phyloP scores from a whole-genome alignment of 495 filamentous ascomycete species.

The Penicillium steckii region DNA sequence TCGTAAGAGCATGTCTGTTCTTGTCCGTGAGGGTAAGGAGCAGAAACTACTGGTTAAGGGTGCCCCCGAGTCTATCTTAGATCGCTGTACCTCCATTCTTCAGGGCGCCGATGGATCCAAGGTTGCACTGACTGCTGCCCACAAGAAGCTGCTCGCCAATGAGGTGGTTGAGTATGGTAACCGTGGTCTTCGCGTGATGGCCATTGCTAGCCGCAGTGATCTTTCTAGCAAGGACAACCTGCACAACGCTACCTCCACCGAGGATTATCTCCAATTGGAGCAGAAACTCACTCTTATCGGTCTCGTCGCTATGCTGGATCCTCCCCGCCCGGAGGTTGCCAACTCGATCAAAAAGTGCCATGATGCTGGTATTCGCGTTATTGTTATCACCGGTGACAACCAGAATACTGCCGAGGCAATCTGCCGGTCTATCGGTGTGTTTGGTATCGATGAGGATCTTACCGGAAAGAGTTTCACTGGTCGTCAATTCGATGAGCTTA shows the following conservation, averaged over 20 bases:
- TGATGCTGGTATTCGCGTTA: conserved; percentile 90
- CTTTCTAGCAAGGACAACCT: conserved; percentile 67
- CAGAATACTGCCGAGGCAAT: conserved; percentile 97
- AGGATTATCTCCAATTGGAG: conserved; percentile 83
- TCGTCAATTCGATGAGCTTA: conserved; percentile 87
- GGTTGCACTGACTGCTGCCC: conserved; percentile 64
- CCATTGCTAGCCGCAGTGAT: conserved; percentile 77
- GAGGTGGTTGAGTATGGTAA: conserved; percentile 90
- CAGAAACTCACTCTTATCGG: conserved; percentile 92
- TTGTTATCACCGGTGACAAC: conserved; percentile 98
- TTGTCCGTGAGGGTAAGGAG: conserved; percentile 64
- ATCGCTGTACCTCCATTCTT: conserved; percentile 79
- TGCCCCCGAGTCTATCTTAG: conserved; percentile 89
- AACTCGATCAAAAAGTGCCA: conserved; percentile 84
- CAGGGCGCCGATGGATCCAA: conserved; percentile 73
- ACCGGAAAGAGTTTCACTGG: conserved; percentile 93
- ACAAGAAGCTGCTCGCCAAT: conserved; percentile 64
- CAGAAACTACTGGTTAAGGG: conserved; percentile 94
- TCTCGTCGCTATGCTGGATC: conserved; percentile 95
- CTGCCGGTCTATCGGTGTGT: conserved; percentile 95
- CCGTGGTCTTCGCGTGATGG: conserved; percentile 90
- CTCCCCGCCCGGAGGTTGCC: conserved; percentile 91
- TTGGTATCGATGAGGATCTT: conserved; percentile 77
- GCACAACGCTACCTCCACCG: conserved; percentile 71
- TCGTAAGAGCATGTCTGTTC: conserved; percentile 98